Base-by-base conservation (phyloP, 352 stramenopile species). In the Phytopythium montanum region DNA sequence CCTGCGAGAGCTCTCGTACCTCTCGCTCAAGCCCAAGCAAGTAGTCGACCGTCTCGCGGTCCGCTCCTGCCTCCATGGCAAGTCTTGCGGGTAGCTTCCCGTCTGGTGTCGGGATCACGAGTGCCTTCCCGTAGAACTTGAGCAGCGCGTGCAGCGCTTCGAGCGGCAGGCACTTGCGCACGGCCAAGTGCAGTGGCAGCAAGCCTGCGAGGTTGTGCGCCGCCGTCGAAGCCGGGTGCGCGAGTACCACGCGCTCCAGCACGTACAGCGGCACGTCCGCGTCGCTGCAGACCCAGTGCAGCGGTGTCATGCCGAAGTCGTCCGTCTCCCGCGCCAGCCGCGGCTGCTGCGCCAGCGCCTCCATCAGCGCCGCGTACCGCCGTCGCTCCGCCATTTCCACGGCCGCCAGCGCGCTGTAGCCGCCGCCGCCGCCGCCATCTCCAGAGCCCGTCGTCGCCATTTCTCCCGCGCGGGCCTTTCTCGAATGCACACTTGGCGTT, bases 271-370 rank as follows among this genome's bases (percentile, higher is more conserved):
- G 67, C 19, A 79, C 82, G 50, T 62, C 66, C 6, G 70, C 53
- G 28, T 87, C 76, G 19, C 79, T 91, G 61, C 85, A 94, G 51
- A 82, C 68, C 85, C 85, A 94, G 60, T 94, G 85, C n/a, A 94
- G 68, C 49, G 82, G 74, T 34, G 87, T 88, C 85, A 94, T 94
- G 46, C 82, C 85, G 52, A 89, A 90, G 65, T 75, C 69, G 59
- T 85, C 75, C 18, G 62, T 59, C 12, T 69, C 72, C 25, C 70
- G 62, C 25, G 79, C 78, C 25, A 90, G 68, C 46, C 62, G 57
- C 0, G 75, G 75, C 16, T 66, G 67, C 49, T 82, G 68, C 36
- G 79, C 71, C 49, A 87, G 51, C 5, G 68, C 67, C 50, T 73
- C 64, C 39, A 80, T 60, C 25, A 87, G 75, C 2, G 60, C 66